phyloP scores from a whole-genome alignment of 495 filamentous ascomycete genomes.

The Friedmanniomyces simplex region DNA sequence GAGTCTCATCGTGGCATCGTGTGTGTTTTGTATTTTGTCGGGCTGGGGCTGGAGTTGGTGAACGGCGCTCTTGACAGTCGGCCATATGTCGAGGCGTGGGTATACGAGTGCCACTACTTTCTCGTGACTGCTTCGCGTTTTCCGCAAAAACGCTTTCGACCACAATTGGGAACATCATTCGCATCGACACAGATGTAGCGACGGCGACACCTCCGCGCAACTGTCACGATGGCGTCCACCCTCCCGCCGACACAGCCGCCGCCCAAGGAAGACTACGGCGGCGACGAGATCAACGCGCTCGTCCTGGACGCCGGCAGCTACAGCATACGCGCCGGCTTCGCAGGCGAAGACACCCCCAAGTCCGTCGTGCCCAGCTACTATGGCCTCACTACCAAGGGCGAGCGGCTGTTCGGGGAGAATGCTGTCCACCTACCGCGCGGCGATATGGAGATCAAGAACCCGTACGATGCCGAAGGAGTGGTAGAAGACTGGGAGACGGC shows the following conservation, averaged over 20 bases:
- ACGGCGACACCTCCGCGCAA: background rate
- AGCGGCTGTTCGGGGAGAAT: conserved; percentile 77
- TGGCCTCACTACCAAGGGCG: conserved; percentile 48
- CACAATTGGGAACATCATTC: background rate
- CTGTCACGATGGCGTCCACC: conserved; percentile 4
- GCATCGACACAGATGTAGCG: background rate
- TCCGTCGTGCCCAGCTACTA: conserved; percentile 83
- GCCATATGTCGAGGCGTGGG: background rate
- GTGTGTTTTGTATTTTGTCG: background rate
- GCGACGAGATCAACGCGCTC: conserved; percentile 89
- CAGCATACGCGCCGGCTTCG: conserved; percentile 85
- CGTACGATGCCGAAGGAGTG: conserved; percentile 77
- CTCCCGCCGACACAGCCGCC: conserved; percentile 13
- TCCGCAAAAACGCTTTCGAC: background rate
- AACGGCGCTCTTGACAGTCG: background rate
- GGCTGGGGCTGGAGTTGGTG: too few species aligned
- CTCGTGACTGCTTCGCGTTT: background rate
- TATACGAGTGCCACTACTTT: too few species aligned
- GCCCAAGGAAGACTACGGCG: conserved; percentile 12
- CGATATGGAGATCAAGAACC: conserved; percentile 73
- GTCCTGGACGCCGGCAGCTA: conserved; percentile 92
- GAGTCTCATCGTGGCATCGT: conserved; percentile 6
- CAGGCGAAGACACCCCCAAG: conserved; percentile 95
- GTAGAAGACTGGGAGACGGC: conserved; percentile 97
- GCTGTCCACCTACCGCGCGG: conserved; percentile 65